These are phyloP conservation scores for Auricularia auricula-judae DNA, from an alignment of 768 basidiomycete species.

Conservation along the genomic window DNA sequence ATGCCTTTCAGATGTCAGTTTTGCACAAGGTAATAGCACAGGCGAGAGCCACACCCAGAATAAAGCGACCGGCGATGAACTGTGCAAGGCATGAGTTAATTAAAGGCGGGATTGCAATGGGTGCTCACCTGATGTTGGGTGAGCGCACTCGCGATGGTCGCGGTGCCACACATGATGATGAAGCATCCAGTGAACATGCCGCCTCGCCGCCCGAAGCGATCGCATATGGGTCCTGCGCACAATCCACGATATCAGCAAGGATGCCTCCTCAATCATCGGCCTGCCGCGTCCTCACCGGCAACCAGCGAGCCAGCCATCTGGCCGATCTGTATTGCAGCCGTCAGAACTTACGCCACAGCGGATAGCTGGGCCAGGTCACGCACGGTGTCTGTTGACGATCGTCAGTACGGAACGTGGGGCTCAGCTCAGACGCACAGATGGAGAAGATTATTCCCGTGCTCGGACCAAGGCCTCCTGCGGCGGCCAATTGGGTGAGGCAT, in stretches of 20 bases:
- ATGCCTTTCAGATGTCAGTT: conserved; percentile 6
- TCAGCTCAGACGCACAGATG: conserved; percentile 5
- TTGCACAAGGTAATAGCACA: conserved; percentile 13
- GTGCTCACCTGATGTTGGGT: conserved; percentile 2
- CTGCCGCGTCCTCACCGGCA: neutral
- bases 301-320: conserved; percentile 6
- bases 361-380: neutral
- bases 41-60: conserved; percentile 19
- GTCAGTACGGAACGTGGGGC: neutral
- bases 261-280: too few species aligned
- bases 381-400: neutral
- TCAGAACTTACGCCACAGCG: too few species aligned
- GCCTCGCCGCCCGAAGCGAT: conserved; percentile 18
- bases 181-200: conserved; percentile 17
- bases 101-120: neutral
- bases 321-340: neutral
- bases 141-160: conserved; percentile 18
- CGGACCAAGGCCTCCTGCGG: neutral
- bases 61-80: conserved; percentile 23
- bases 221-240: conserved; percentile 15
- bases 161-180: conserved; percentile 14
- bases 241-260: too few species aligned
- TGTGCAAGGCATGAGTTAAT: conserved; percentile 6
- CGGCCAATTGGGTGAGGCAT: neutral
- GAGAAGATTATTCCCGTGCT: conserved; percentile 9